Conservation (phyloP, 2,329 filamentous ascomycete genomes). For the Neospermospora avenae region DNA sequence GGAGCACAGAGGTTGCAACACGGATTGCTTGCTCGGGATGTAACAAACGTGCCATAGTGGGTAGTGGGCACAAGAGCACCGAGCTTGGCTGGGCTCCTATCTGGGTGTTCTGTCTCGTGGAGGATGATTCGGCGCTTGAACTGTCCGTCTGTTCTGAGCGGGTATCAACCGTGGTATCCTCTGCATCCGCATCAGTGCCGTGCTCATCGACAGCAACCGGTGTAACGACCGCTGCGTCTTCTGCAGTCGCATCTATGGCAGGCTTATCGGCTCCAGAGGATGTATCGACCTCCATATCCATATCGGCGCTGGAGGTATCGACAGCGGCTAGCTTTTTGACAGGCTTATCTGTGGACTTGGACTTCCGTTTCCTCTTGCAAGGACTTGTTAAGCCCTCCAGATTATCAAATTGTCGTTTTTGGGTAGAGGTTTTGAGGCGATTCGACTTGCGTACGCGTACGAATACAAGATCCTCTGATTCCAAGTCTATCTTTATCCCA, state of each 20-base stretch:
- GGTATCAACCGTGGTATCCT: not conserved
- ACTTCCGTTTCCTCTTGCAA: slow-evolving; percentile 2
- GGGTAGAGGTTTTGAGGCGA: not conserved
- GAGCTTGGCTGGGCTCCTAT: not conserved
- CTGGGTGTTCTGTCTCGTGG: not conserved
- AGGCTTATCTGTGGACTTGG: not conserved
- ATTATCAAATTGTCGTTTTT: slow-evolving; percentile 1
- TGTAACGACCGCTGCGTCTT: not conserved
- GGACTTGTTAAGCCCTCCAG: not conserved
- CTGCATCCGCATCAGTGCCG: not conserved
- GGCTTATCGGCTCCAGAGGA: not conserved
- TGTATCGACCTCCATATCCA: not conserved
- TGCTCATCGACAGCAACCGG: not conserved
- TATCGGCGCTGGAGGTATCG: not conserved
- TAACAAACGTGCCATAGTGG: not conserved
- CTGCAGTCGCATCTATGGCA: not conserved
- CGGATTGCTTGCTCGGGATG: not conserved
- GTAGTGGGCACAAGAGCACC: not conserved
- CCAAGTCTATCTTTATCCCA: not conserved
- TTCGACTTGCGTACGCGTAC: not conserved
- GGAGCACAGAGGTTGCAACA: not conserved
- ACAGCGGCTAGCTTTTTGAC: not conserved
- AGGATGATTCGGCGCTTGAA: not conserved
- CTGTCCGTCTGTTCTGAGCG: no score
- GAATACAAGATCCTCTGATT: not conserved